Evolutionary conservation across 192 early-diverging fungal species (phyloP), one percentile per base, ranked within the genome.

Genomic region (Rhizophagus clarus): DNA sequence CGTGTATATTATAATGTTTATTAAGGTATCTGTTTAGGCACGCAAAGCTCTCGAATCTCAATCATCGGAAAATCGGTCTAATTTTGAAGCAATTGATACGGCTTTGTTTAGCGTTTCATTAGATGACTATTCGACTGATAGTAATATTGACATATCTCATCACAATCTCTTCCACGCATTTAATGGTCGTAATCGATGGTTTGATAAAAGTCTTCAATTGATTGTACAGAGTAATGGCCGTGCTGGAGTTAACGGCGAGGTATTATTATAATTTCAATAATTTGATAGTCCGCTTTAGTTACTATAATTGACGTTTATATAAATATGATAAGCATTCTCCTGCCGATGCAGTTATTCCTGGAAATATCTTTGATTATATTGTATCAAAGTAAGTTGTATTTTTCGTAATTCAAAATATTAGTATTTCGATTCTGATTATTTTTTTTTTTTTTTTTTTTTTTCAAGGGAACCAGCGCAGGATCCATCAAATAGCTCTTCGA

Each of bases 171-270:
- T 93, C 84, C 96, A 97, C 83, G 93, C 90, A 8, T 80, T 85
- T 51, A 86, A 95, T 32, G 97, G 89, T 3, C 83, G 83, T 66
- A 99, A 99, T 84, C 88, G 97, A 31, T 99, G 97, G 97, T 98
- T 96, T 88, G 97, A 99, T 87, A 99, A 99, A 88, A 86, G 95
- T 26, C 87, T 99, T 63, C 94, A 96, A 85, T 82, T 98, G 45
- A 91, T 98, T 61, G 91, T 99, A 45, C 83, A 94, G 71, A 91
- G 82, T 82, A 95, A 91, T 79, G 97, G 96, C 26, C 91, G 94
- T 40, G 89, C 94, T 49, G 97, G 97, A 81, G 88, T 96, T 71
- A 99, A 97, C 84, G 96, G 97, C 51, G 97, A 99, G 81, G 90
- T 93, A 83, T 40, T 40, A n/a, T 70, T 70, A 22, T 22, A 11